Conservation (phyloP, 257 asterid species). For the Nicotiana tabacum region DNA sequence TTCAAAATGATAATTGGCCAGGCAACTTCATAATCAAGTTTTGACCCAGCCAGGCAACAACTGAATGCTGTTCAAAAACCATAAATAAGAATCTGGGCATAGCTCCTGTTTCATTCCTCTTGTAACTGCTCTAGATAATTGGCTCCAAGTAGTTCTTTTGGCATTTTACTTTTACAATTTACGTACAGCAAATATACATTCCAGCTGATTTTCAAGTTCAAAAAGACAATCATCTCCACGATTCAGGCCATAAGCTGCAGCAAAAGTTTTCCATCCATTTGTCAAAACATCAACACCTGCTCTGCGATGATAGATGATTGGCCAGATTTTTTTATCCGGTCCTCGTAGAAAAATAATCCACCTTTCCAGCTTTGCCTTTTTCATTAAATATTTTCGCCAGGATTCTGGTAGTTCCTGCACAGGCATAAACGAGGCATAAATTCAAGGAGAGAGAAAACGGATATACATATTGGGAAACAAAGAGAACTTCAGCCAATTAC, state of each 20-base stretch:
- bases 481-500: not conserved
- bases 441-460: not conserved
- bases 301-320: not conserved
- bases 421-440: not conserved
- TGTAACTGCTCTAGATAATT: not conserved
- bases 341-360: constrained; percentile 12
- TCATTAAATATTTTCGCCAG: not conserved
- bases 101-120: not conserved
- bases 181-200: not conserved
- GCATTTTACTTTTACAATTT: not conserved
- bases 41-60: not conserved
- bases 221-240: constrained; percentile 16
- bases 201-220: not conserved
- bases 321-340: constrained; percentile 9
- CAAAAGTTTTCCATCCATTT: constrained; percentile 10
- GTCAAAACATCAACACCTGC: constrained; percentile 1
- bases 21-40: not conserved
- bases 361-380: not conserved
- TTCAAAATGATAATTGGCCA: not conserved
- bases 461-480: not conserved
- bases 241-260: not conserved
- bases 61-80: not conserved
- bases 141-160: not conserved
- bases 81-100: not conserved
- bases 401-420: constrained; percentile 14